These are phyloP conservation scores for Ustilago cynodontis DNA, from an alignment of 1,284 basidiomycete species.

Conservation along the genomic window DNA sequence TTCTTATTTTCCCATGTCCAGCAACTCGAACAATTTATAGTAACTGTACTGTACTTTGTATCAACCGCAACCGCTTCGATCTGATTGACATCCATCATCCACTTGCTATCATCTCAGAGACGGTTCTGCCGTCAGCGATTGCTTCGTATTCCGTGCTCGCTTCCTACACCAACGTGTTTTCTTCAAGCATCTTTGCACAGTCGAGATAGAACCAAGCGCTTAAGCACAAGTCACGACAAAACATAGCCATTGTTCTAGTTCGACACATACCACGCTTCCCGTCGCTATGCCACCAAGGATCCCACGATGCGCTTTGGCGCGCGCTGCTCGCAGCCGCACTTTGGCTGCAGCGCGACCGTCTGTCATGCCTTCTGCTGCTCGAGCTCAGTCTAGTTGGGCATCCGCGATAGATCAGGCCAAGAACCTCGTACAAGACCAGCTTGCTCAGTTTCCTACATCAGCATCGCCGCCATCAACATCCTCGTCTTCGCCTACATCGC, in stretches of 20 bases:
- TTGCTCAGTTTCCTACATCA: slow-evolving; percentile 31
- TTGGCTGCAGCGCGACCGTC: slow-evolving; percentile 2
- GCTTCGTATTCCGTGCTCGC: neutral
- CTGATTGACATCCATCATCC: neutral
- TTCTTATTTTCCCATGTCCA: slow-evolving; percentile 7
- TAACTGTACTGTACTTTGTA: too few relatives aligned
- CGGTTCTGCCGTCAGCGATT: neutral
- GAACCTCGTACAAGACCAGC: slow-evolving; percentile 44
- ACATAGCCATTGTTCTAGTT: neutral
- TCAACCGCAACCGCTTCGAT: neutral
- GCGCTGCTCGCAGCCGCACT: slow-evolving; percentile 13
- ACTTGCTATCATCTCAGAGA: neutral
- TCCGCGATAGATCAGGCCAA: slow-evolving; percentile 48
- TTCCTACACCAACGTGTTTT: neutral
- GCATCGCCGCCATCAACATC: slow-evolving; percentile 23
- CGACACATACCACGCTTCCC: neutral
- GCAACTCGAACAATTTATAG: too few relatives aligned
- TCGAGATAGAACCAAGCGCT: neutral
- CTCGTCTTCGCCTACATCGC: slow-evolving; percentile 11
- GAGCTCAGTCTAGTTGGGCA: slow-evolving; percentile 49
- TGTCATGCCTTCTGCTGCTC: slow-evolving; percentile 3
- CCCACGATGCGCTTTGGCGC: slow-evolving; percentile 19
- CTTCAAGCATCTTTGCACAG: neutral
- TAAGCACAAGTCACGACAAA: neutral
- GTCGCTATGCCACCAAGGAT: slow-evolving; percentile 28